phyloP scores from a whole-genome alignment of 2,329 filamentous ascomycete genomes.

The Alternaria rosae region DNA sequence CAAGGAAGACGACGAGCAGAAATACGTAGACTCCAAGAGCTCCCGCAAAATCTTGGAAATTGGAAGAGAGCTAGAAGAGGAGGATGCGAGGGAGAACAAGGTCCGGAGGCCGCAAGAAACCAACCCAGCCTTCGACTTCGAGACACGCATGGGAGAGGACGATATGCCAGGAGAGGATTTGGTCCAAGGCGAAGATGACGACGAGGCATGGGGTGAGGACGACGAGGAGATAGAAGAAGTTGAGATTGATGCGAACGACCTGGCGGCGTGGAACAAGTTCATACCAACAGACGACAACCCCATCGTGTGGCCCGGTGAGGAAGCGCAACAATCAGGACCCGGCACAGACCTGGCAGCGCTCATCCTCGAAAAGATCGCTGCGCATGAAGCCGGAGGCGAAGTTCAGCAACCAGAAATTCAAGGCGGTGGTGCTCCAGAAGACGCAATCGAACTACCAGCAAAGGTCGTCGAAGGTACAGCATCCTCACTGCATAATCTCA shows the following conservation, averaged over 20 bases:
- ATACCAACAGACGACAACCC: slow-evolving; percentile 78
- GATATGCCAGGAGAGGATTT: slow-evolving; percentile 56
- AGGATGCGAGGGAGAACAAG: slow-evolving; percentile 68
- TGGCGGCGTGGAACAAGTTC: slow-evolving; percentile 91
- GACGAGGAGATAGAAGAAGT: slow-evolving; percentile 73
- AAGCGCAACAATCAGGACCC: slow-evolving; percentile 48
- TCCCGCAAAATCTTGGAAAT: slow-evolving; percentile 89
- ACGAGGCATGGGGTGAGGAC: slow-evolving; percentile 77
- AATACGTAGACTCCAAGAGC: slow-evolving; percentile 86
- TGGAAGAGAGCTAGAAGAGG: slow-evolving; percentile 85
- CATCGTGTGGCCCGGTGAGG: slow-evolving; percentile 70
- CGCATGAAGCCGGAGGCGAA: slow-evolving; percentile 75
- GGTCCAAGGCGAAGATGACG: slow-evolving; percentile 58
- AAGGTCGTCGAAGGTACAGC: slow-evolving; percentile 78
- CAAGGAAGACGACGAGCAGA: slow-evolving; percentile 64
- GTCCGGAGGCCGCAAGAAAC: slow-evolving; percentile 52
- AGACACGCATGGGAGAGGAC: slow-evolving; percentile 71
- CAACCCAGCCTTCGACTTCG: slow-evolving; percentile 79
- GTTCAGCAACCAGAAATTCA: slow-evolving; percentile 55
- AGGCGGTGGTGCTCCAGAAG: slow-evolving; percentile 70
- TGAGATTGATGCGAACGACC: slow-evolving; percentile 87
- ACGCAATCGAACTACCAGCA: slow-evolving; percentile 83
- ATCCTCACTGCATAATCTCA: not conserved
- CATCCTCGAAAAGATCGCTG: slow-evolving; percentile 92
- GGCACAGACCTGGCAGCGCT: slow-evolving; percentile 86